phyloP scores from a whole-genome alignment of 495 filamentous ascomycete genomes.

The Glutinoglossum americanum region DNA sequence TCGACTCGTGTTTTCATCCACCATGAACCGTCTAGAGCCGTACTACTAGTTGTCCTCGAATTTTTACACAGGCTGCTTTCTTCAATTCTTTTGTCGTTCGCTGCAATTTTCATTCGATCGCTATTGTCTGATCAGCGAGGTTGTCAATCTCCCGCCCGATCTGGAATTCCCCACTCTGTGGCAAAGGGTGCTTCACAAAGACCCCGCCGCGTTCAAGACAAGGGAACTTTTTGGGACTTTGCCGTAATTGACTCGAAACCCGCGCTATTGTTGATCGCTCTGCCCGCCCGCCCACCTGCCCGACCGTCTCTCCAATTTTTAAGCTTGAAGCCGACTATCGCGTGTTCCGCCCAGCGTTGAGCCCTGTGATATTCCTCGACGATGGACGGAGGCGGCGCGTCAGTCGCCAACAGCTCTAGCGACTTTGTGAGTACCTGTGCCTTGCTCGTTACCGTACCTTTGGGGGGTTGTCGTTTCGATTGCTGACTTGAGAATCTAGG shows the following conservation, averaged over 20 bases:
- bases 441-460: not conserved
- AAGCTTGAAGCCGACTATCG: not conserved
- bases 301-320: not conserved
- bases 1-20: not conserved
- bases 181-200: not conserved
- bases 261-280: not conserved
- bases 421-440: constrained; percentile 70
- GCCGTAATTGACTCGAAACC: not conserved
- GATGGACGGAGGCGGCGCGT: constrained; percentile 2
- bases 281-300: not conserved
- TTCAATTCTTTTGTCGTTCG: not conserved
- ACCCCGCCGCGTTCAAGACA: not conserved
- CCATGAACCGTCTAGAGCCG: not conserved
- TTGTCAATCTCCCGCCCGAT: not conserved
- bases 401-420: constrained; percentile 40
- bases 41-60: not conserved
- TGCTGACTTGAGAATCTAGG: constrained; percentile 30
- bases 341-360: constrained; percentile 22
- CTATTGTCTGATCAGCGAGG: not conserved
- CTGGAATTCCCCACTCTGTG: too few relatives aligned
- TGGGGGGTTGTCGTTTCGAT: not conserved
- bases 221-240: not conserved
- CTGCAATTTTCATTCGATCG: not conserved
- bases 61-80: not conserved
- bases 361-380: constrained; percentile 17